Base-by-base conservation (phyloP, 2,329 filamentous ascomycete species). In the Triangularia setosa region DNA sequence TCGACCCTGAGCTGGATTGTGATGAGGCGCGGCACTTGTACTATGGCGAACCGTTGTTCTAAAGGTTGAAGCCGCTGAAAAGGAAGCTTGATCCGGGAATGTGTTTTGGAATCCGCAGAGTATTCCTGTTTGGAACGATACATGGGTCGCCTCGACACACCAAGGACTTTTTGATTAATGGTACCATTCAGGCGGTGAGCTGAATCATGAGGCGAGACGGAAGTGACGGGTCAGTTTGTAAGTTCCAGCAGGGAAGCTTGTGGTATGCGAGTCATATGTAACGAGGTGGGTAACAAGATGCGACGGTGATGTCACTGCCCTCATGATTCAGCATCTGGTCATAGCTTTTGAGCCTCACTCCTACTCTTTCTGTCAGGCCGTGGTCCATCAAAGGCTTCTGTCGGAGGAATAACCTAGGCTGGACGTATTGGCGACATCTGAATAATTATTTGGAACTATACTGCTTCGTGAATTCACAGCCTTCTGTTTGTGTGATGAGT, bases 1-100 rank as follows among this genome's bases (percentile, higher is more conserved):
- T 74, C 18, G 74, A 75, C 56, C 67, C 72, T 3, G 69, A 66
- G 9, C 61, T 74, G 40, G 68, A 64, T 4, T 35, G 67, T 14
- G 64, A 64, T 2, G 65, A 73, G 52, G 73, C 72, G 1, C 68
- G 71, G 33, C 63, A 66, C n/a, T 58, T 72, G 44, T 75, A 75
- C 60, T 74, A 72, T 66, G 71, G 73, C 3, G 40, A 67, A 23
- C 66, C 68, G 27, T 30, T 69, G 55, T 67, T 66, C 27, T 66
- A 78, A 60, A 61, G 58, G 44, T 21, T 66, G 54, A 40, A 69
- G 27, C 75, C 71, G 58, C 77, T 76, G 60, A 81, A 80, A 68
- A 77, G 73, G 3, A 73, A 75, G 3, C 76, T 72, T 4, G 72
- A 74, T 21, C 72, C 72, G 14, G 58, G 58, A 1, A 71, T 64